Conservation (phyloP, 73 alveolate species). For the Paramecium biaurelia region DNA sequence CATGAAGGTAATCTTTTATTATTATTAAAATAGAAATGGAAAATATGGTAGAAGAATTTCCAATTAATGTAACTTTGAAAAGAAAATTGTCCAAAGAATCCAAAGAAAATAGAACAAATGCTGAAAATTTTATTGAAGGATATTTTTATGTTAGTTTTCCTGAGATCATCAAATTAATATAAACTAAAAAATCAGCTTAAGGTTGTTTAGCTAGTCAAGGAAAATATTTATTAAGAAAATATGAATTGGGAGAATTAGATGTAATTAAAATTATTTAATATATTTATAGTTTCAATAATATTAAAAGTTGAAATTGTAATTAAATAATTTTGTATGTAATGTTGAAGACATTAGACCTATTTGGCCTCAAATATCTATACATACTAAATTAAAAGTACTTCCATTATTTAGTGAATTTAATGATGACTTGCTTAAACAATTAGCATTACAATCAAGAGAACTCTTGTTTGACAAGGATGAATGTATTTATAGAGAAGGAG, state of each 20-base stretch:
- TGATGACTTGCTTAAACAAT: constrained; percentile 11
- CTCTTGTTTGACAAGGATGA: constrained; percentile 59
- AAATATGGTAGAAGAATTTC: constrained; percentile 36
- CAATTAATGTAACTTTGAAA: neutral
- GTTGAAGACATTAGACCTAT: constrained; percentile 56
- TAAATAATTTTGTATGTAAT: constrained; percentile 29
- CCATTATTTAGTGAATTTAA: constrained; percentile 47
- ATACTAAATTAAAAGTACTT: constrained; percentile 23
- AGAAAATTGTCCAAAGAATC: constrained; percentile 40
- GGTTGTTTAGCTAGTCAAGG: constrained; percentile 53
- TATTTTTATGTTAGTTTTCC: constrained; percentile 63
- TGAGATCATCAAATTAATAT: constrained; percentile 50
- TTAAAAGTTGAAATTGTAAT: constrained; percentile 19
- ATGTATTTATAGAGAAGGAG: constrained; percentile 56
- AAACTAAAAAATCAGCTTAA: constrained; percentile 58
- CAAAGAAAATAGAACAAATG: constrained; percentile 59
- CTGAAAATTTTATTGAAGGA: constrained; percentile 51
- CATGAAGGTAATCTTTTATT: constrained; percentile 30
- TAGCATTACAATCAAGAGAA: constrained; percentile 36
- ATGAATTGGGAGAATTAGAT: constrained; percentile 54
- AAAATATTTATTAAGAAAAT: constrained; percentile 19
- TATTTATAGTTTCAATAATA: neutral
- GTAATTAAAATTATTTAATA: neutral
- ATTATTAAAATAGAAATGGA: neutral
- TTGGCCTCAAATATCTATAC: constrained; percentile 38